A percentile compares a stretch with the other conserved stretches of the same genome.
These are phyloP conservation scores for Citrullus colocynthis DNA, from an alignment of 306 rosid genomes.

Conservation along the genomic window DNA sequence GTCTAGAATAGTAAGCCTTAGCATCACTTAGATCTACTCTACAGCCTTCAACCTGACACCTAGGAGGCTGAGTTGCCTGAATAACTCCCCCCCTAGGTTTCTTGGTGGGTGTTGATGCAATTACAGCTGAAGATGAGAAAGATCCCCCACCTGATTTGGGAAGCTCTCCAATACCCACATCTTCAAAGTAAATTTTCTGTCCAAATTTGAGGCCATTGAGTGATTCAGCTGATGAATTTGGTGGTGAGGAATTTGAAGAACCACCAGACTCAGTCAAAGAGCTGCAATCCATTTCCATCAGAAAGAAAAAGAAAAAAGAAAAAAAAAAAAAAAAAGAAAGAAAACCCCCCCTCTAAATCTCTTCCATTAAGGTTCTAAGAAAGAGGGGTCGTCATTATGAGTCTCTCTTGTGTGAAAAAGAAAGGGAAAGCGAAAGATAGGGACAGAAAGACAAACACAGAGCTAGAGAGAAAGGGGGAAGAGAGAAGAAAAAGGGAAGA, in stretches of 20 bases:
- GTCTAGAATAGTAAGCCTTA: conserved; percentile 84
- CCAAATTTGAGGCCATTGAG: conserved; percentile 72
- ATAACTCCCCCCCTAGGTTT: conserved; percentile 34
- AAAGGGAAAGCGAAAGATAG: not conserved
- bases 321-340: too few species aligned
- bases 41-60: conserved; percentile 96
- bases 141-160: conserved; percentile 24
- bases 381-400: not conserved
- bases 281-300: conserved; percentile 39
- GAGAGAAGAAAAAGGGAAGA: not conserved
- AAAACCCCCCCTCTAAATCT: conserved; percentile 15
- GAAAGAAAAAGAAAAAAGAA: not conserved
- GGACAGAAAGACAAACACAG: not conserved
- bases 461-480: not conserved
- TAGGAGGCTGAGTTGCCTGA: conserved; percentile 46
- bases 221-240: conserved; percentile 43
- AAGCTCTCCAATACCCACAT: conserved; percentile 27
- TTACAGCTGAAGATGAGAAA: conserved; percentile 12
- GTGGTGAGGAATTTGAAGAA: conserved; percentile 34
- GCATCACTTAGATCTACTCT: conserved; percentile 72
- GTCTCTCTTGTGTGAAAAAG: not conserved
- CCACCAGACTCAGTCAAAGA: conserved; percentile 39
- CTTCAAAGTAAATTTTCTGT: conserved; percentile 65
- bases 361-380: conserved; percentile 15
- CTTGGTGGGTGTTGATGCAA: conserved; percentile 24